Conservation (phyloP, 768 basidiomycete species). For the Amanita fuliginea region DNA sequence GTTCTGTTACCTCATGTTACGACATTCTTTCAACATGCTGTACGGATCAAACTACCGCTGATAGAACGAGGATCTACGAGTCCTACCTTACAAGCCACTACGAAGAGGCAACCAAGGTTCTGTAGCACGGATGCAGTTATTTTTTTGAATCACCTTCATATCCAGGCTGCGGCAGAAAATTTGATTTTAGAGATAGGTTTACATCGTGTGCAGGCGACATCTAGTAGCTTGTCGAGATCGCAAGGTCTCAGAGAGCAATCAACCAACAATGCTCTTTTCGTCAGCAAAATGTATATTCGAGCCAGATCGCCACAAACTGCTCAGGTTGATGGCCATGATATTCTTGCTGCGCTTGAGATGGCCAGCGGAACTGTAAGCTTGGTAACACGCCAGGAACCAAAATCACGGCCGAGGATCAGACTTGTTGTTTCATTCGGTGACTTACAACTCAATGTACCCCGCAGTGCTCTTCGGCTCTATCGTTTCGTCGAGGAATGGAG, state of each 20-base stretch:
- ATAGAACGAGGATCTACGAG: not conserved
- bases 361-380: constrained; percentile 32
- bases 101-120: constrained; percentile 10
- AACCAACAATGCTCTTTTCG: constrained; percentile 34
- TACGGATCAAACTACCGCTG: constrained; percentile 34
- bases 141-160: constrained; percentile 29
- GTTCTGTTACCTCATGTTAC: constrained; percentile 47
- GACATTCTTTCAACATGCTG: constrained; percentile 42
- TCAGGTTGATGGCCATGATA: constrained; percentile 34
- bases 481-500: constrained; percentile 77
- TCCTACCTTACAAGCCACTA: constrained; percentile 1
- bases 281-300: constrained; percentile 43
- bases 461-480: constrained; percentile 72
- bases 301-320: constrained; percentile 40
- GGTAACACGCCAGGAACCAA: constrained; percentile 34
- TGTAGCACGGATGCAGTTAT: constrained; percentile 26
- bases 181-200: constrained; percentile 52
- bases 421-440: constrained; percentile 32
- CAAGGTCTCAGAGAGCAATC: constrained; percentile 25
- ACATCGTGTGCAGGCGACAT: constrained; percentile 25
- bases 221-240: constrained; percentile 19
- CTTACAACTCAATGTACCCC: constrained; percentile 54
- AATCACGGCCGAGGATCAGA: constrained; percentile 26
- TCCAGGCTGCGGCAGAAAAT: constrained; percentile 65
- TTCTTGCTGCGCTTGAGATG: constrained; percentile 51